Evolutionary conservation across 371 early-diverging fungal species (phyloP), one percentile per base, ranked within the genome.

Genomic region (Apophysomyces trapeziformis): DNA sequence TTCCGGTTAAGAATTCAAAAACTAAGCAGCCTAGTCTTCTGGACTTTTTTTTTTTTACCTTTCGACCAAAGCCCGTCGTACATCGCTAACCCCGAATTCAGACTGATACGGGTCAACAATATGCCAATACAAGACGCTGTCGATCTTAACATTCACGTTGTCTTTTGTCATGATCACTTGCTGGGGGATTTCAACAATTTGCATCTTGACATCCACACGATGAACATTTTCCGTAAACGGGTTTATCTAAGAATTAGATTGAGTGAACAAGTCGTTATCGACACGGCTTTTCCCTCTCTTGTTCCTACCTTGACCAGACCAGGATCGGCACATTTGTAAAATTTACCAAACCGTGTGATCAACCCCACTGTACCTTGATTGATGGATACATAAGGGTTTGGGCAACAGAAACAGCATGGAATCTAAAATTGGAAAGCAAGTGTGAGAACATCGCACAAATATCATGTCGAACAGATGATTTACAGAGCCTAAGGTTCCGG

Each of bases 101-200:
- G 96, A 89, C 46, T 86, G 85, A 68, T 89, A 95, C 1, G 96
- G 96, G 64, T 97, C 93, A 5, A 87, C 78, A 47, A 93, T 77
- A 63, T 88, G 87, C 92, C 92, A 95, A 69, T 93, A 97, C 2
- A 96, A 70, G 6, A 96, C 95, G 2, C 90, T 85, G 67, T 96
- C 97, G 64, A 97, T 90, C 5, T 67, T 67, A 35, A 97, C 82
- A 39, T 78, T 85, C 60, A 94, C 93, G 65, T 96, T 95, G 77
- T 95, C 95, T 61, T 92, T 92, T 66, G 96, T 94, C 83, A 95
- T 93, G 71, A 96, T 91, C 16, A 80, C 77, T 75, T 96, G 94
- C n/a, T 74, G 65, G 7, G 88, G 86, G 50, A 96, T 90, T 54
- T 86, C 78, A 13, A 84, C 82, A 35, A 94, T 87, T 71, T 93